Conservation (phyloP, 2,329 filamentous ascomycete species). For the Fusarium devonianum region DNA sequence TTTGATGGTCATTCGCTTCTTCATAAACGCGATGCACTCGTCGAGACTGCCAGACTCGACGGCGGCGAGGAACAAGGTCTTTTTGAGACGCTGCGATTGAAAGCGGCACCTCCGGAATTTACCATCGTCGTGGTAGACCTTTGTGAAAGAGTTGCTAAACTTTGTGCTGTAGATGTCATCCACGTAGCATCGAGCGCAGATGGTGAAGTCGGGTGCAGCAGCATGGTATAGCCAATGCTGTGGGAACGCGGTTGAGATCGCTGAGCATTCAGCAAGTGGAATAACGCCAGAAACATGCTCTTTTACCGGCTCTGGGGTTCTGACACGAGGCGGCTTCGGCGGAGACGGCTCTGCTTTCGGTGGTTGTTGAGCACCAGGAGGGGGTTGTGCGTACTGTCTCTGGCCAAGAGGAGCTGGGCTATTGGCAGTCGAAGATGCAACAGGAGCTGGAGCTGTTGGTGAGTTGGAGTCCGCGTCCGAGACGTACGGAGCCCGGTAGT, state of each 20-base stretch:
- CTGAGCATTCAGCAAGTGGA: conserved; percentile 40
- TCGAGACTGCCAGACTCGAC: conserved; percentile 40
- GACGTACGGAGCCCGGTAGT: not conserved
- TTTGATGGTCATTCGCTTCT: conserved; percentile 28
- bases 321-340: conserved; percentile 15
- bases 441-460: too few species aligned
- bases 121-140: conserved; percentile 30
- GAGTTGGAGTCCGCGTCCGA: too few species aligned
- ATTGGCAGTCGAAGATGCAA: too few species aligned
- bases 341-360: not conserved
- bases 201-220: conserved; percentile 41
- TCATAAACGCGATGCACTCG: conserved; percentile 42
- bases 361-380: not conserved
- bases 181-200: conserved; percentile 51
- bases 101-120: conserved; percentile 48
- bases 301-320: conserved; percentile 23
- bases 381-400: too few species aligned
- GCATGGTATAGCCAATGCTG: conserved; percentile 51
- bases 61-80: conserved; percentile 44
- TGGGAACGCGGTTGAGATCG: conserved; percentile 34
- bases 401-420: too few species aligned
- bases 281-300: conserved; percentile 24
- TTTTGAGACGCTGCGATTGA: conserved; percentile 42
- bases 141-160: conserved; percentile 42
- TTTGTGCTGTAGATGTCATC: conserved; percentile 46